Percentiles rank a stretch among this genome's conserved stretches.
Conservation (phyloP, 495 filamentous ascomycete species). For the Xanthoparmelia taractica region DNA sequence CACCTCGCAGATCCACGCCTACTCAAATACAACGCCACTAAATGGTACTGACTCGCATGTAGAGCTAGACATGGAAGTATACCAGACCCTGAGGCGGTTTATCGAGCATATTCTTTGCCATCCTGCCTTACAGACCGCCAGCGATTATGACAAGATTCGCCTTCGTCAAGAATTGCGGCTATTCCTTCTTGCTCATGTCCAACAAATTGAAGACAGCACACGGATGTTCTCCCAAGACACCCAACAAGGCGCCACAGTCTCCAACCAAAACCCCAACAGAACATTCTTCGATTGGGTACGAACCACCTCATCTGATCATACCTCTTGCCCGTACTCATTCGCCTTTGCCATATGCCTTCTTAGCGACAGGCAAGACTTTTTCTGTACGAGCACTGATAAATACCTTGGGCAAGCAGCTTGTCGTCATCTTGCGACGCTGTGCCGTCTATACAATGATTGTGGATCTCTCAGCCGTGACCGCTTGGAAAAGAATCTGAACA, state of each 20-base stretch:
- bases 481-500: slow-evolving; percentile 36
- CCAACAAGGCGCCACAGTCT: neutral
- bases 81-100: no score
- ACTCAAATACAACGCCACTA: no score
- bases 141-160: no score
- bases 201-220: slow-evolving; percentile 27
- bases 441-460: slow-evolving; percentile 40
- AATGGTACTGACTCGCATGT: no score
- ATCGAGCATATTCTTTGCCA: no score
- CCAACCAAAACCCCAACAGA: neutral
- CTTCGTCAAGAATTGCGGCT: no score
- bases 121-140: no score
- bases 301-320: slow-evolving; percentile 33
- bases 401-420: slow-evolving; percentile 31
- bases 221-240: slow-evolving; percentile 4
- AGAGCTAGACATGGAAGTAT: no score
- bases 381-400: slow-evolving; percentile 20
- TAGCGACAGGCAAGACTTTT: slow-evolving; percentile 10
- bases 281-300: slow-evolving; percentile 30
- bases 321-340: slow-evolving; percentile 36
- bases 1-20: no score
- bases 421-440: slow-evolving; percentile 35
- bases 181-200: neutral
- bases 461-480: slow-evolving; percentile 32
- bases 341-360: slow-evolving; percentile 32